phyloP scores from a whole-genome alignment of 140 eudicot genomes.

The Ambrosia hybrid region DNA sequence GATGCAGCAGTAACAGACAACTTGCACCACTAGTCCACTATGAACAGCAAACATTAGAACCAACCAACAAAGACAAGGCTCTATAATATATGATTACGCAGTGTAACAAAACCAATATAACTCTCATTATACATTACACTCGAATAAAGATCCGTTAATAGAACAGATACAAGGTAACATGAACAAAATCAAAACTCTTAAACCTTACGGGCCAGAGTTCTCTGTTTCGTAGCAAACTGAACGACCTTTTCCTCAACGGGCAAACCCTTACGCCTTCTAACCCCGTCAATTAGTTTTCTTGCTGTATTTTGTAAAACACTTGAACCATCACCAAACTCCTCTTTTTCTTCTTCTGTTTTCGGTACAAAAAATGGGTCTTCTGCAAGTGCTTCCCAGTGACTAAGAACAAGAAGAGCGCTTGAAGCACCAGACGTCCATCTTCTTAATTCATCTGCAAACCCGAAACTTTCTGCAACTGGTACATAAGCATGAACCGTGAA shows the following conservation, averaged over 20 bases:
- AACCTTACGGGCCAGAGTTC: constrained; percentile 91
- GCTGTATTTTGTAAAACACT: constrained; percentile 79
- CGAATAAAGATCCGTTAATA: not conserved
- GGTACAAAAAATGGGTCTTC: constrained; percentile 99
- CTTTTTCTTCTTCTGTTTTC: constrained; percentile 91
- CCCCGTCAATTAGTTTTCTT: constrained; percentile 87
- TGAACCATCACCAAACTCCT: constrained; percentile 96
- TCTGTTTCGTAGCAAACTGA: constrained; percentile 93
- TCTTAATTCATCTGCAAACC: constrained; percentile 88
- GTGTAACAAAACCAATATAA: constrained; percentile 4
- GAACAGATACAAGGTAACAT: constrained; percentile 1
- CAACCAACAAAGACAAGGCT: too few relatives aligned
- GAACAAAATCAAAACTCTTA: constrained; percentile 24
- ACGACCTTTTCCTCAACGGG: constrained; percentile 96
- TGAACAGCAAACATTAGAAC: too few relatives aligned
- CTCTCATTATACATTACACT: constrained; percentile 12
- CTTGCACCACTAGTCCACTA: too few relatives aligned
- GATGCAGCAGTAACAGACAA: too few relatives aligned
- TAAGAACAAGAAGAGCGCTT: constrained; percentile 89
- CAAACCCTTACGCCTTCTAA: constrained; percentile 84
- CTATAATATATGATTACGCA: not conserved
- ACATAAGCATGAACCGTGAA: constrained; percentile 92
- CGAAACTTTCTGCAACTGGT: constrained; percentile 94
- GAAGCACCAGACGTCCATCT: constrained; percentile 92
- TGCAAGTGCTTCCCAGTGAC: constrained; percentile 85